Base-by-base conservation (phyloP, 1,284 basidiomycete genomes). In the Cutaneotrichosporon cutaneum region DNA sequence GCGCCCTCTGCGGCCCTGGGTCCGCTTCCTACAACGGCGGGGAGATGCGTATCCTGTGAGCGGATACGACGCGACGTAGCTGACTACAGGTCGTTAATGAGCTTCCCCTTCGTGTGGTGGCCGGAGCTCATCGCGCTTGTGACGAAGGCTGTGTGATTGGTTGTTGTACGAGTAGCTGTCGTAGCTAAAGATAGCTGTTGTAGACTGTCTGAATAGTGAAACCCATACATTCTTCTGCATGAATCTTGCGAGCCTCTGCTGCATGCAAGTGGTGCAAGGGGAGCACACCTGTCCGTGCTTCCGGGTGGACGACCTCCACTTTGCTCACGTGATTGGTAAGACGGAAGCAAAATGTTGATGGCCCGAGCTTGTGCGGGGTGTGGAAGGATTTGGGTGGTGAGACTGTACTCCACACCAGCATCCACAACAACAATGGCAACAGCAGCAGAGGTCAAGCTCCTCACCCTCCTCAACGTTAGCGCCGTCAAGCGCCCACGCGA, bases 381-480 rank as follows among this genome's bases (percentile, higher is more conserved):
- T 16, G 18, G 35, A 54, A 54, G 35, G 52, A 54, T 54, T 54
- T 54, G 35, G 24, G 33, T 39, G 35, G 32, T 26, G 36, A 33
- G 32, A 36, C 36, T 3, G n/a, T 10, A 14, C 54, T 33, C 51
- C 48, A 10, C 32, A 26, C 35, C 44, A 14, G 39, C 54, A 53
- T 22, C 52, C 51, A 54, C 21, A 26, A 21, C 52, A 36, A 62
- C 50, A 55, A 69, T 77, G 70, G 80, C 83, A 10, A 85, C 88
- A n/a, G 88, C 87, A 2, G 89, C 89, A 50, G 74, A 79, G 55
- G 66, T 81, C 66, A 88, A 88, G 65, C 86, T 99, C 2, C 81
- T 98, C 44, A 99, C 96, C 0, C 85, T 99, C 1, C 84, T 99
- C 32, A 99, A 99, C 77, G 92, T 97, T 2, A 92, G 90, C 54